These are phyloP conservation scores for Microsporum ferrugineum DNA, from an alignment of 2,329 filamentous ascomycete species.

Conservation along the genomic window DNA sequence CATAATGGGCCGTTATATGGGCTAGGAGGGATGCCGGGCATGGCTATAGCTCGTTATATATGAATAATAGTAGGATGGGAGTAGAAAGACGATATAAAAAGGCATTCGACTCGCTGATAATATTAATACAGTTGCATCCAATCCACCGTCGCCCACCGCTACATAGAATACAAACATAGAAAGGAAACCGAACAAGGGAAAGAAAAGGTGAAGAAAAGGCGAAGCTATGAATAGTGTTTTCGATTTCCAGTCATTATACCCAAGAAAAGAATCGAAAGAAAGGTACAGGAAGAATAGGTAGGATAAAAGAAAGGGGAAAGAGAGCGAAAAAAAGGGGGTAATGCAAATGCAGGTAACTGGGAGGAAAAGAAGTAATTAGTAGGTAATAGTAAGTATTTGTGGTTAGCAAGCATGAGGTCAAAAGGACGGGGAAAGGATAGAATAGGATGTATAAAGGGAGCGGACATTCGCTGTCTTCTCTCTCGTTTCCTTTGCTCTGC, in stretches of 20 bases:
- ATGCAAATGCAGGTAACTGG: background rate
- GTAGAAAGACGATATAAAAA: background rate
- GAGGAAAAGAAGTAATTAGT: background rate
- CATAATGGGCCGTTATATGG: background rate
- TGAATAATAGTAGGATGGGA: background rate
- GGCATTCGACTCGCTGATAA: background rate
- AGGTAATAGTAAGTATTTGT: background rate
- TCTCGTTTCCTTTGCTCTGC: background rate
- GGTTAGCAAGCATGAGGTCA: background rate
- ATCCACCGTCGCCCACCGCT: background rate
- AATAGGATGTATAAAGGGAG: background rate
- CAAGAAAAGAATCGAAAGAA: background rate
- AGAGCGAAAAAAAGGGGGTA: background rate
- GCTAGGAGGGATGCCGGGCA: background rate
- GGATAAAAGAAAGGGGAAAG: background rate
- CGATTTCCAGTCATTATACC: constrained; percentile 3
- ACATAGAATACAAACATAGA: background rate
- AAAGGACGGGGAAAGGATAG: background rate
- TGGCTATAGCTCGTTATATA: background rate
- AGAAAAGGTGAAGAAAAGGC: background rate
- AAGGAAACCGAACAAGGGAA: background rate
- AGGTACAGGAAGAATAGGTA: background rate
- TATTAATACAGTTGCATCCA: background rate
- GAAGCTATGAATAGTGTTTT: background rate
- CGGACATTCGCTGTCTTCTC: background rate